Percentiles rank a stretch among this genome's conserved stretches.
These are phyloP conservation scores for Pyrenophora seminiperda DNA, from an alignment of 2,329 filamentous ascomycete species.

Conservation along the genomic window DNA sequence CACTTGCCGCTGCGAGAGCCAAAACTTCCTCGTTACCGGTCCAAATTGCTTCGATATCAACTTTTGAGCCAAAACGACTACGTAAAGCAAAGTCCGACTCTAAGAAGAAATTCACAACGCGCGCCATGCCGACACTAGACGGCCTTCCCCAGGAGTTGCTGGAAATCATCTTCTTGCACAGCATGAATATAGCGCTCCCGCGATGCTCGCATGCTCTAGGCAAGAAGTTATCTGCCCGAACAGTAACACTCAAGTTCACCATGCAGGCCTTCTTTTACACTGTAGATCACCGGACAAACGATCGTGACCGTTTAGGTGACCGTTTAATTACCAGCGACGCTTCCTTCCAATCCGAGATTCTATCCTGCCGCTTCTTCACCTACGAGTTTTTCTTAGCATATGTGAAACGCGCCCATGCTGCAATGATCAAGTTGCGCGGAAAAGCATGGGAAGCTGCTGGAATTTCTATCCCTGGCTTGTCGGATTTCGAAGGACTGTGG, in stretches of 20 bases:
- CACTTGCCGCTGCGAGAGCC: background rate
- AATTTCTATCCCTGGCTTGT: slow-evolving; percentile 30
- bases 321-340: slow-evolving; percentile 28
- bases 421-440: slow-evolving; percentile 34
- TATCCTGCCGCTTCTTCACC: slow-evolving; percentile 45
- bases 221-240: slow-evolving; percentile 38
- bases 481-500: slow-evolving; percentile 36
- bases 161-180: slow-evolving; percentile 44
- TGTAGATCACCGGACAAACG: slow-evolving; percentile 36
- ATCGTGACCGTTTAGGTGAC: slow-evolving; percentile 28
- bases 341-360: slow-evolving; percentile 34
- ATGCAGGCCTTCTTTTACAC: slow-evolving; percentile 44
- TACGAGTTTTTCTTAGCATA: slow-evolving; percentile 45
- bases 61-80: slow-evolving; percentile 14
- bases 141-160: slow-evolving; percentile 44
- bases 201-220: slow-evolving; percentile 37
- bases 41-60: slow-evolving; percentile 8
- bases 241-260: slow-evolving; percentile 37
- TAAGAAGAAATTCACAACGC: slow-evolving; percentile 20
- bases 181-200: slow-evolving; percentile 44
- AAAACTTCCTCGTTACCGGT: slow-evolving; percentile 2
- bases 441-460: slow-evolving; percentile 40
- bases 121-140: slow-evolving; percentile 42
- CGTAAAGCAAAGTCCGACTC: slow-evolving; percentile 17
- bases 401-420: slow-evolving; percentile 37